phyloP scores from a whole-genome alignment of 345 rosid species.

The Boechera stricta region DNA sequence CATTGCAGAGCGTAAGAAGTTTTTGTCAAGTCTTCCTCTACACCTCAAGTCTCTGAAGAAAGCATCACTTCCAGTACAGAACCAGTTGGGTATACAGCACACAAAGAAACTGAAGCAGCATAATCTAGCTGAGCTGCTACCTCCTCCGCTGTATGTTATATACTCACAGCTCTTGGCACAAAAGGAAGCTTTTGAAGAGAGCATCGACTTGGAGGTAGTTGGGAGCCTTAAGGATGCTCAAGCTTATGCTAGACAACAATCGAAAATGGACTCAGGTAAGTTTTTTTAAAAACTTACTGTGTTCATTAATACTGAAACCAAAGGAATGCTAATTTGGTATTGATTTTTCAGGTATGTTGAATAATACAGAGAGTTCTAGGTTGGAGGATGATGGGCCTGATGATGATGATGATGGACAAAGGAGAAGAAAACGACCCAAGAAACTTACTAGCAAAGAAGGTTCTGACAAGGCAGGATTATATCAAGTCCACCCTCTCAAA shows the following conservation, averaged over 20 bases:
- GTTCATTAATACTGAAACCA: neutral
- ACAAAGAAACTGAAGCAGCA: slow-evolving; percentile 89
- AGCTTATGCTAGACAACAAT: slow-evolving; percentile 80
- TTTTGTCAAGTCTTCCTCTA: slow-evolving; percentile 81
- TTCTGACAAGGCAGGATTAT: slow-evolving; percentile 69
- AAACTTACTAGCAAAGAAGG: slow-evolving; percentile 57
- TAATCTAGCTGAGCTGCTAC: slow-evolving; percentile 82
- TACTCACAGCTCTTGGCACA: slow-evolving; percentile 87
- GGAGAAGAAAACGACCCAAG: slow-evolving; percentile 90
- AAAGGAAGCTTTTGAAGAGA: slow-evolving; percentile 91
- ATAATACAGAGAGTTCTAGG: slow-evolving; percentile 66
- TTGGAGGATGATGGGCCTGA: slow-evolving; percentile 85
- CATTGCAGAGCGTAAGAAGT: slow-evolving; percentile 87
- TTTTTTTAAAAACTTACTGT: neutral
- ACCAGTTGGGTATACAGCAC: slow-evolving; percentile 74
- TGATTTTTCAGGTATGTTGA: slow-evolving; percentile 56
- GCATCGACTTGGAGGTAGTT: slow-evolving; percentile 71
- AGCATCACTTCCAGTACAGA: slow-evolving; percentile 92
- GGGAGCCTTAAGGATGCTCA: slow-evolving; percentile 94
- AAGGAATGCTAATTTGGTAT: slow-evolving; percentile 26
- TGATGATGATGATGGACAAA: slow-evolving; percentile 93
- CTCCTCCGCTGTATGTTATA: slow-evolving; percentile 88
- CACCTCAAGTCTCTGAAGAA: slow-evolving; percentile 94
- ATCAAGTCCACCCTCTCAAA: slow-evolving; percentile 83
- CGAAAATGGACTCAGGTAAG: slow-evolving; percentile 72